phyloP scores from a whole-genome alignment of 805 yeast species.

The Kodamaea laetipori region DNA sequence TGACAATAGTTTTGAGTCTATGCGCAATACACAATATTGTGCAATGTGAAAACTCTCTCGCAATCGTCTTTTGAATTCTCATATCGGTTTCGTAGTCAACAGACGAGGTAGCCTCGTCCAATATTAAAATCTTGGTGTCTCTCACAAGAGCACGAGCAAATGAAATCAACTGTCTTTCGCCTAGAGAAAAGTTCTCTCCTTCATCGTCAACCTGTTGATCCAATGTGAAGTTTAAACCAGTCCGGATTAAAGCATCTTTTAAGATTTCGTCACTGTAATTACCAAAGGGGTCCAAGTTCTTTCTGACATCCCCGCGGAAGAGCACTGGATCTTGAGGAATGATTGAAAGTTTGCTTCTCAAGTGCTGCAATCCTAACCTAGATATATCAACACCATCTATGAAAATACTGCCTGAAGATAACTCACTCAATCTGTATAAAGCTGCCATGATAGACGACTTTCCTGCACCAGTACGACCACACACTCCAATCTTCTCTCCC shows the following conservation, averaged over 20 bases:
- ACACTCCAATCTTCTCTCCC: conserved; percentile 74
- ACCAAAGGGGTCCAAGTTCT: conserved; percentile 63
- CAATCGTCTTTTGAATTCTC: conserved; percentile 73
- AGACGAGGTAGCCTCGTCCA: conserved; percentile 81
- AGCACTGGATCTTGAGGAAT: conserved; percentile 75
- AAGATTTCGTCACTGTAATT: conserved; percentile 49
- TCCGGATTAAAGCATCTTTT: conserved; percentile 60
- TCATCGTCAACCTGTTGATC: conserved; percentile 61
- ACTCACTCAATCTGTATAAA: conserved; percentile 56
- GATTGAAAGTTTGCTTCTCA: conserved; percentile 61
- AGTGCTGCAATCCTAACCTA: conserved; percentile 52
- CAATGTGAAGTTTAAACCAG: conserved; percentile 53
- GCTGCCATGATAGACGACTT: conserved; percentile 69
- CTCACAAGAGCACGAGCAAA: conserved; percentile 81
- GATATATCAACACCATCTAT: conserved; percentile 63
- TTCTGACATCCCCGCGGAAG: conserved; percentile 58
- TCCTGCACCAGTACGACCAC: conserved; percentile 93
- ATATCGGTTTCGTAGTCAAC: conserved; percentile 87
- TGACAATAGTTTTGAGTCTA: conserved; percentile 69
- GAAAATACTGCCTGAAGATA: conserved; percentile 46
- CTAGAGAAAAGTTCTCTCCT: conserved; percentile 71
- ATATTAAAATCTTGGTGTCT: conserved; percentile 68
- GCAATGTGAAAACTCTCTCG: conserved; percentile 63
- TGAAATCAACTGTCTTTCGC: conserved; percentile 77
- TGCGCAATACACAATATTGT: conserved; percentile 89